phyloP scores from a whole-genome alignment of 148 eudicot genomes.

The Camellia japonica region DNA sequence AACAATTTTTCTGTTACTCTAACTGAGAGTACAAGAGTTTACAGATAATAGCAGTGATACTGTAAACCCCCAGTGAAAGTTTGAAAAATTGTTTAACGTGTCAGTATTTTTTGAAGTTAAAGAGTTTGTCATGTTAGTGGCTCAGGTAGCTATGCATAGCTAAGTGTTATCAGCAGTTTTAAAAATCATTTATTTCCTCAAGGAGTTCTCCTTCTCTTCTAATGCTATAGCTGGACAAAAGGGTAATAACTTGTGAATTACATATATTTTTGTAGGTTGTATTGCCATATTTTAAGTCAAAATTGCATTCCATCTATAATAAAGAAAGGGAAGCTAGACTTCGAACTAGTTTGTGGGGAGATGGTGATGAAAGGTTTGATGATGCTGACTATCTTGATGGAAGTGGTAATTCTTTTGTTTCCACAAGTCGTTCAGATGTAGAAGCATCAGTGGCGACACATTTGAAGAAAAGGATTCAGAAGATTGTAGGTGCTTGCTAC shows the following conservation, averaged over 20 bases:
- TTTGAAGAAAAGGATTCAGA: slow-evolving; percentile 48
- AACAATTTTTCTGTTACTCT: not conserved
- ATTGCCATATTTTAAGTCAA: slow-evolving; percentile 90
- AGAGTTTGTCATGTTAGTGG: not conserved
- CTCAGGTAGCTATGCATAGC: not conserved
- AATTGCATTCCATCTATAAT: slow-evolving; percentile 77
- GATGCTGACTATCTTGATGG: slow-evolving; percentile 50
- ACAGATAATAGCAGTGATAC: not conserved
- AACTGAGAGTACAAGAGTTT: not conserved
- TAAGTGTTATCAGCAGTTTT: not conserved
- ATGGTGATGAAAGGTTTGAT: slow-evolving; percentile 59
- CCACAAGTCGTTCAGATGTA: slow-evolving; percentile 42
- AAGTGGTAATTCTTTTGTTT: slow-evolving; percentile 46
- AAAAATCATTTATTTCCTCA: not conserved
- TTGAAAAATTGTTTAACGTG: not conserved
- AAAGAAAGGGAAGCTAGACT: slow-evolving; percentile 92
- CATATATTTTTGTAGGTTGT: slow-evolving; percentile 60
- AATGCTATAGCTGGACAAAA: not conserved
- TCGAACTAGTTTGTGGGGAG: slow-evolving; percentile 94
- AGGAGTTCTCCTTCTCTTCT: not conserved
- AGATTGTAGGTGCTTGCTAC: slow-evolving; percentile 76
- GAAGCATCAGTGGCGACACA: slow-evolving; percentile 54
- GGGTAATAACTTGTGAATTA: not conserved
- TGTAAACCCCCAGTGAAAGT: not conserved
- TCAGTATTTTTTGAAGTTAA: not conserved